Evolutionary conservation across 257 asterid species (phyloP).

Genomic region (Jasminum sambac): DNA sequence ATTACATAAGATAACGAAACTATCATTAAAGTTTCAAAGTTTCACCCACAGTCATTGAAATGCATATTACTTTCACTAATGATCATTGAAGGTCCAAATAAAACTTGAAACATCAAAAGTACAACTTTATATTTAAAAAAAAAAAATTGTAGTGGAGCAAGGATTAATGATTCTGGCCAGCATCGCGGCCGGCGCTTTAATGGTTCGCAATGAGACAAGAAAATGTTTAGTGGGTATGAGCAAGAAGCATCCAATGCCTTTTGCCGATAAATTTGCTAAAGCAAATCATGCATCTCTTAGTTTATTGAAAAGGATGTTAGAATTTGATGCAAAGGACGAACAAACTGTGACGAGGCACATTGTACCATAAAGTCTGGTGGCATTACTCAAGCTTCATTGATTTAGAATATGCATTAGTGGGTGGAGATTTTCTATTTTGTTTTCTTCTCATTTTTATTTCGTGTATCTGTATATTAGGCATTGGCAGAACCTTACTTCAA

Average conservation of each 20-base stretch:
- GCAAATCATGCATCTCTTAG: conserved; percentile 21
- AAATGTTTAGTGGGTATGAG: conserved; percentile 23
- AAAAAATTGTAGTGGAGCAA: too few relatives aligned
- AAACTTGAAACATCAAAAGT: too few relatives aligned
- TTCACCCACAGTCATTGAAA: too few relatives aligned
- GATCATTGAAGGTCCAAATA: too few relatives aligned
- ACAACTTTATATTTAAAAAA: too few relatives aligned
- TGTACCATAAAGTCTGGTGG: not conserved
- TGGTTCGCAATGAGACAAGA: conserved; percentile 25
- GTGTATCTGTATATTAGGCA: conserved; percentile 46
- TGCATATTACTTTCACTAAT: too few relatives aligned
- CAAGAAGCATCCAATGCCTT: conserved; percentile 20
- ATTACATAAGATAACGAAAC: too few relatives aligned
- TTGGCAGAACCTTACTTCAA: conserved; percentile 88
- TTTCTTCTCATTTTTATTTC: not conserved
- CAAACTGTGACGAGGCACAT: conserved; percentile 22
- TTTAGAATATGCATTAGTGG: not conserved
- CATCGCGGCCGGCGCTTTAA: too few relatives aligned
- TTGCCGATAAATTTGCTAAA: conserved; percentile 19
- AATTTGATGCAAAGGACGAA: conserved; percentile 22
- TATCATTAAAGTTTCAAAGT: too few relatives aligned
- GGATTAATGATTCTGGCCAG: too few relatives aligned
- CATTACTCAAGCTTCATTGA: not conserved
- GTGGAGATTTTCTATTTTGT: not conserved
- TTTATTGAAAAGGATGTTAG: conserved; percentile 13